phyloP scores from a whole-genome alignment of 1,284 basidiomycete genomes.

The Austropuccinia psidii region DNA sequence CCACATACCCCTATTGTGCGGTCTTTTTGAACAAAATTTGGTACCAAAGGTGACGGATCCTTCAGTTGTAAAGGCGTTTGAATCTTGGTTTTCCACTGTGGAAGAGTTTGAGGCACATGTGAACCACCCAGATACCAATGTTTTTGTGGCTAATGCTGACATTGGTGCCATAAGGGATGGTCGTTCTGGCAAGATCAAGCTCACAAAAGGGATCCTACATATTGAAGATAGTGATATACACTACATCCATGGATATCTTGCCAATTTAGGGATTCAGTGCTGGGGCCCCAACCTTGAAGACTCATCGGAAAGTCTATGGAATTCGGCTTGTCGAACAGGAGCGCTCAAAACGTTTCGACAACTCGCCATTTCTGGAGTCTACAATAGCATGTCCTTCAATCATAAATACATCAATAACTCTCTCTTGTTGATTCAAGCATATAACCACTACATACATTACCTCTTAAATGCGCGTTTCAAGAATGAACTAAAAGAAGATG shows the following conservation, averaged over 20 bases:
- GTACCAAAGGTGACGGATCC: not conserved
- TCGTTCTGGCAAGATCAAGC: not conserved
- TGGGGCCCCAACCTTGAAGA: conserved; percentile 28
- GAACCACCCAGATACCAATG: not conserved
- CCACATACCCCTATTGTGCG: conserved; percentile 1
- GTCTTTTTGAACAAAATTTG: not conserved
- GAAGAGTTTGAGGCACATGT: not conserved
- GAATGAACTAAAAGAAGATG: not conserved
- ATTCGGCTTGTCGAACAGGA: not conserved
- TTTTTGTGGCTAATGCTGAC: not conserved
- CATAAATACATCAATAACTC: not conserved
- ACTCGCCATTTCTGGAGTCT: not conserved
- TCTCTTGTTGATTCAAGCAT: not conserved
- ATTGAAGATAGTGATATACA: not conserved
- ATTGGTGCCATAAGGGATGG: not conserved
- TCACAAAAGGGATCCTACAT: not conserved
- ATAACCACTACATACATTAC: conserved; percentile 34
- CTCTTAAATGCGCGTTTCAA: not conserved
- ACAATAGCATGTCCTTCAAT: conserved; percentile 3
- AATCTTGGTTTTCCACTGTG: no score
- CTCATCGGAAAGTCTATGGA: not conserved
- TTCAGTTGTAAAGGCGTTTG: no score
- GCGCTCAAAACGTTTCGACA: conserved; percentile 8
- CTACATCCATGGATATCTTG: conserved; percentile 5
- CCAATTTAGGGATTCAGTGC: conserved; percentile 7